Evolutionary conservation across 208 protist species (phyloP), one percentile per base, ranked within the genome.

Genomic region (Vickermania spadyakhi): DNA sequence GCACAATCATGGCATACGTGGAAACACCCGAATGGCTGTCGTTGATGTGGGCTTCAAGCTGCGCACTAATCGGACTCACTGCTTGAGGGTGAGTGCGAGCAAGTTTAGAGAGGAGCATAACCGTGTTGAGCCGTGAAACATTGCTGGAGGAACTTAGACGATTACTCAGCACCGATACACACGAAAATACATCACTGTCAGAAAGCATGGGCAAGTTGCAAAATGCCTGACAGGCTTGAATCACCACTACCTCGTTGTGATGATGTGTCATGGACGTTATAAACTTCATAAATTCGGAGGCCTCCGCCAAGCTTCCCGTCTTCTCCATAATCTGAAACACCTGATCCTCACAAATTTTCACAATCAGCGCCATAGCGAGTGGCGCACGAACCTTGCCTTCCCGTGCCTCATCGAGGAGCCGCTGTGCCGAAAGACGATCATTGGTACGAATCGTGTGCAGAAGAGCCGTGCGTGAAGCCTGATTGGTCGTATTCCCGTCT

Each of bases 1-100:
- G 77, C 22, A 96, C 98, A 0, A 97, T 99, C 72, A 99, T 98
- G 53, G 98, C 98, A 11, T 99, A 76, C 3, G 97, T 99, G 13
- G 97, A 97, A 66, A 99, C 97, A 52, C 80, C 85, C 62, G 97
- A 91, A 77, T 99, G 99, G 2, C 77, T 62, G 73, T 99, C 97
- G 21, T 81, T 76, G 58, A 99, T 84, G 4, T 99, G 84, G 18
- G 72, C 84, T 73, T 99, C 98, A 55, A 99, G 85, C 64, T 99
- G 96, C 13, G 89, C 62, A 71, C 97, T 98, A 68, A 97, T 97
- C 21, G 87, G 69, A 5, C 85, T 75, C 28, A 99, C 96, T 7
- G 91, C 83, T 2, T 53, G 70, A 7, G 91, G 86, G 60, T 95
- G 81, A 3, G 73, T 60, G 2, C 73, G 78, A 1, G 93, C 82